phyloP scores from a whole-genome alignment of 495 filamentous ascomycete genomes.

The Cercophora samala region DNA sequence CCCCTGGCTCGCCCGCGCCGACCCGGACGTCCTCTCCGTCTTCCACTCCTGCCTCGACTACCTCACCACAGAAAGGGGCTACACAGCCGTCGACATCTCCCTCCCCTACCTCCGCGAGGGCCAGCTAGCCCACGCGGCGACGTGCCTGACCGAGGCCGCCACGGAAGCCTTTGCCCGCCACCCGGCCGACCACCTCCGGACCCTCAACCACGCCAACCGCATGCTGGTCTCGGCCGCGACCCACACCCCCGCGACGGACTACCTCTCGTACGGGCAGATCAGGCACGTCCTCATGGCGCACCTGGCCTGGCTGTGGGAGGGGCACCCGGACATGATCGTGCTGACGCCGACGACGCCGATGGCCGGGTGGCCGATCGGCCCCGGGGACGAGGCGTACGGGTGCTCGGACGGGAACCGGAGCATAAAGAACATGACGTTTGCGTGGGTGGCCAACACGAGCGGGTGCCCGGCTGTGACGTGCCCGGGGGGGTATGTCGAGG shows the following conservation, averaged over 20 bases:
- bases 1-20: slow-evolving; percentile 71
- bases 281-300: slow-evolving; percentile 79
- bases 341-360: slow-evolving; percentile 76
- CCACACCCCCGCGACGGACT: slow-evolving; percentile 64
- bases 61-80: slow-evolving; percentile 56
- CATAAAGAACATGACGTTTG: slow-evolving; percentile 81
- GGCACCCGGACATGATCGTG: slow-evolving; percentile 73
- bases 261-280: slow-evolving; percentile 71
- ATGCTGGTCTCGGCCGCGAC: slow-evolving; percentile 63
- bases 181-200: slow-evolving; percentile 22
- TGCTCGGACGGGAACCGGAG: slow-evolving; percentile 68
- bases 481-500: slow-evolving; percentile 69
- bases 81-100: slow-evolving; percentile 66
- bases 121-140: slow-evolving; percentile 74
- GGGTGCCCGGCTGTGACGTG: slow-evolving; percentile 76
- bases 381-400: slow-evolving; percentile 56
- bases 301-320: slow-evolving; percentile 65
- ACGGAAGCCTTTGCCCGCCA: slow-evolving; percentile 35
- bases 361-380: slow-evolving; percentile 63
- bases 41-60: slow-evolving; percentile 61
- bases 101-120: slow-evolving; percentile 73
- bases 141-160: slow-evolving; percentile 69
- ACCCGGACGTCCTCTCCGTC: slow-evolving; percentile 56
- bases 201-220: slow-evolving; percentile 67
- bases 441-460: slow-evolving; percentile 79